Conservation (phyloP, 768 basidiomycete genomes). For the Rubroboletus satanas region DNA sequence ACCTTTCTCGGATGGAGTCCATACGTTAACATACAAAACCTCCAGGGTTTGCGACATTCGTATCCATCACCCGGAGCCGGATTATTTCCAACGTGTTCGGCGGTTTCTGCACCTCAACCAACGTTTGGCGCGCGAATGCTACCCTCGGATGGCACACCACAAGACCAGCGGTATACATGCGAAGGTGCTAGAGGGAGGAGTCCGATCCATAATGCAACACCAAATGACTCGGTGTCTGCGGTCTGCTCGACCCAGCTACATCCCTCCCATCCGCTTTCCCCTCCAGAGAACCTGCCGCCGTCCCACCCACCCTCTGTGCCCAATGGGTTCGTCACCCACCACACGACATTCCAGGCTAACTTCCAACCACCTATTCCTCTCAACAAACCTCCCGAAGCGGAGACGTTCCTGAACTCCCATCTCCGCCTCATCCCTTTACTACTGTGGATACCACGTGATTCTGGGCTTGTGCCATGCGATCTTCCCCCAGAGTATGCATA, state of each 20-base stretch:
- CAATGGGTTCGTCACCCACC: not conserved
- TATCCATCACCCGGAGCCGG: not conserved
- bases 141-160: not conserved
- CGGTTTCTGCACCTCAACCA: not conserved
- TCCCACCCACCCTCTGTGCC: not conserved
- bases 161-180: not conserved
- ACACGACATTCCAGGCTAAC: not conserved
- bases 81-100: not conserved
- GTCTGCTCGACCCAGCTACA: not conserved
- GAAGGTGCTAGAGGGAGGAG: not conserved
- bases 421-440: constrained; percentile 37
- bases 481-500: constrained; percentile 39
- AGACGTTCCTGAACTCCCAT: constrained; percentile 40
- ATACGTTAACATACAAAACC: constrained; percentile 8
- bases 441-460: constrained; percentile 36
- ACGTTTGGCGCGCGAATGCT: not conserved
- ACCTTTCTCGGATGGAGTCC: not conserved
- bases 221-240: not conserved
- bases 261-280: not conserved
- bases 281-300: not conserved
- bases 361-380: constrained; percentile 16
- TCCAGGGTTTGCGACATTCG: constrained; percentile 2
- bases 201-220: not conserved
- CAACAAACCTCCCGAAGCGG: constrained; percentile 40
- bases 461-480: constrained; percentile 21